phyloP scores from a whole-genome alignment of 345 rosid genomes.

The Geranium brycei region DNA sequence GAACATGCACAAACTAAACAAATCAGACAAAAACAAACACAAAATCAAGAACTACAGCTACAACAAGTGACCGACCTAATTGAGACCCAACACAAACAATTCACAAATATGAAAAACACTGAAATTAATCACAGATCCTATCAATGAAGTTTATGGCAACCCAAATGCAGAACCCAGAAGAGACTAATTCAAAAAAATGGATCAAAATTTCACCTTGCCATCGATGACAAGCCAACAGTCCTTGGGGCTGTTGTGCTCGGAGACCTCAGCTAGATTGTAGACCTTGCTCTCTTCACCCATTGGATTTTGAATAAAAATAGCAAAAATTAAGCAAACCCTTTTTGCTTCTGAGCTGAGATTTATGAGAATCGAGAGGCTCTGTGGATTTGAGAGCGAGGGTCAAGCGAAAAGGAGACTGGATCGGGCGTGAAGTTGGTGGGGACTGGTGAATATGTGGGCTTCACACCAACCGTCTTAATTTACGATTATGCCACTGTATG shows the following conservation, averaged over 20 bases:
- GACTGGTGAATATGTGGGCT: no score
- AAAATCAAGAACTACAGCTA: not conserved
- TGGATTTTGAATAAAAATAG: constrained; percentile 3
- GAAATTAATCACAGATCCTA: not conserved
- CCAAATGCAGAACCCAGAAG: not conserved
- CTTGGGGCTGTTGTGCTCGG: constrained; percentile 44
- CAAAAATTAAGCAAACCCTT: not conserved
- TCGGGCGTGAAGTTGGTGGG: no score
- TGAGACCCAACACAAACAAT: not conserved
- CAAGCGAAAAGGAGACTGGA: no score
- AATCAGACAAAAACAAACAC: not conserved
- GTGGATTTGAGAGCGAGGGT: no score
- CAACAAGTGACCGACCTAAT: not conserved
- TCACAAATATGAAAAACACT: not conserved
- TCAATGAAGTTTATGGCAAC: not conserved
- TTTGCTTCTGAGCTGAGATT: not conserved
- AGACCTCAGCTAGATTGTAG: constrained; percentile 60
- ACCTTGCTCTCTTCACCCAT: constrained; percentile 56
- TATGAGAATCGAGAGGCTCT: no score
- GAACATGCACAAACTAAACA: not conserved
- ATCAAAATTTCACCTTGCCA: constrained; percentile 44
- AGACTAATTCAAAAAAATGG: not conserved
- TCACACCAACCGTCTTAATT: no score
- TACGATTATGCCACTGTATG: no score
- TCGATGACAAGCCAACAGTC: constrained; percentile 92